Evolutionary conservation across 352 stramenopile species (phyloP).

Genomic region (Globisporangium cystogenes): DNA sequence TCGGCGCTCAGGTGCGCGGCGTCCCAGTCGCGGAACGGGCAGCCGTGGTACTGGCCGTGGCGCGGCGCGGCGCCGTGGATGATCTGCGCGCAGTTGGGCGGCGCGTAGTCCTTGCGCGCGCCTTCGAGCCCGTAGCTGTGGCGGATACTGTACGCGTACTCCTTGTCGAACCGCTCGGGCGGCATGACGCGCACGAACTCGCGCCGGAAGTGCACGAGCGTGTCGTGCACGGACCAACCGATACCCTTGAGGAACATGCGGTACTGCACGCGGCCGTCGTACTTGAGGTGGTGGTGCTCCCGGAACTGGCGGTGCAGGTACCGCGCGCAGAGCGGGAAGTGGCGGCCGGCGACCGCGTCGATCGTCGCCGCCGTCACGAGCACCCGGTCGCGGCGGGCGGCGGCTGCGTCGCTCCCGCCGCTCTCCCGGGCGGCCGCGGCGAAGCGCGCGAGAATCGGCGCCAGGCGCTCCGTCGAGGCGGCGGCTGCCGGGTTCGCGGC

Average conservation of each 20-base stretch:
- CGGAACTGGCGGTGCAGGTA: conserved; percentile 66
- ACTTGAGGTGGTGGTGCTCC: conserved; percentile 81
- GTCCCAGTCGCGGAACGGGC: conserved; percentile 79
- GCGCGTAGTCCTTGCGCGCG: conserved; percentile 61
- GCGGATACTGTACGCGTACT: conserved; percentile 85
- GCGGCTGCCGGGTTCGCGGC: conserved; percentile 21
- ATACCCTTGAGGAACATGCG: conserved; percentile 83
- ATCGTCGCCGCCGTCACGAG: conserved; percentile 56
- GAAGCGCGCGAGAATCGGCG: conserved; percentile 32
- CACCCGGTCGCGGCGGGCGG: neutral
- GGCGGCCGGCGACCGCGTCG: conserved; percentile 40
- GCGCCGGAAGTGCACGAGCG: conserved; percentile 64
- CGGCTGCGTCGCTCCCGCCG: neutral
- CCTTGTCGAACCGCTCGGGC: conserved; percentile 64
- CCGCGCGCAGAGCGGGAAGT: conserved; percentile 83
- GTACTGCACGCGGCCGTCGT: conserved; percentile 80
- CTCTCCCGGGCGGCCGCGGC: conserved; percentile 18
- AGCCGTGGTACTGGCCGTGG: conserved; percentile 83
- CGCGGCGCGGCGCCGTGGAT: conserved; percentile 33
- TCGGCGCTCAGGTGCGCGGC: conserved; percentile 29
- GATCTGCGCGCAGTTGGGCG: conserved; percentile 54
- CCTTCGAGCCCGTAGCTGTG: conserved; percentile 85
- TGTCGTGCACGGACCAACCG: conserved; percentile 73
- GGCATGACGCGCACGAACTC: conserved; percentile 66
- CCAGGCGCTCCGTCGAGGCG: conserved; percentile 28